Evolutionary conservation across 108 stramenopile genomes (phyloP), one percentile per base, ranked within the genome.

Genomic region (Skeletonema potamos): DNA sequence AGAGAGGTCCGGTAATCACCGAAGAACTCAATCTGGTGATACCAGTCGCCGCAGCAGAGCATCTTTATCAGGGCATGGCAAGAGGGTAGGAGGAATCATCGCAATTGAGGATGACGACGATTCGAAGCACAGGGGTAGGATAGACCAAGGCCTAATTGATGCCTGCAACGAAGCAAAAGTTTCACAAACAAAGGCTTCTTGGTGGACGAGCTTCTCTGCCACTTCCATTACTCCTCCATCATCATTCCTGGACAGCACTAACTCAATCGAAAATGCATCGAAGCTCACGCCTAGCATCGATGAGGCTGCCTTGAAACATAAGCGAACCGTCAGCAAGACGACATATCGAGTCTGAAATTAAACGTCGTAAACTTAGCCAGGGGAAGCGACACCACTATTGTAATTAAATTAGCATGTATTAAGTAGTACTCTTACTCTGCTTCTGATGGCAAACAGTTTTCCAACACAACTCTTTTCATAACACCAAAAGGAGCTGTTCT

Each of bases 401-500:
- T 57, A 57, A 30, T 34, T 59, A 33, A 37, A 30, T 1, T 30
- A 34, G 58, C 58, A 58, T 59, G 36, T 33, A 30, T 59, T 34
- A 30, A 28, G 17, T 30, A 30, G n/a, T n/a, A n/a, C n/a, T n/a
- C 58, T 59, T 59, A 30, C 17, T 30, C 58, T 10, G 18, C 30
- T 59, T 76, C 70, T 27, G 37, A 58, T n/a, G 91, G 91, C 4
- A 92, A 65, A 66, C 93, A 95, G 71, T 92, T 93, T 18, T 89
- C 76, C 66, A 95, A 73, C 1, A 97, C 96, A 6, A 89, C 91
- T 64, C 76, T 74, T 58, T 92, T 90, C 96, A 98, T 96, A 1
- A 92, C 92, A 30, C 74, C 79, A 72, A 86, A 88, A 0, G 99
- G 97, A 11, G 99, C 97, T 27, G 82, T 81, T 59, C 97, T 59